Conservation (phyloP, 371 early-diverging fungal species). For the Mucor plumbeus region DNA sequence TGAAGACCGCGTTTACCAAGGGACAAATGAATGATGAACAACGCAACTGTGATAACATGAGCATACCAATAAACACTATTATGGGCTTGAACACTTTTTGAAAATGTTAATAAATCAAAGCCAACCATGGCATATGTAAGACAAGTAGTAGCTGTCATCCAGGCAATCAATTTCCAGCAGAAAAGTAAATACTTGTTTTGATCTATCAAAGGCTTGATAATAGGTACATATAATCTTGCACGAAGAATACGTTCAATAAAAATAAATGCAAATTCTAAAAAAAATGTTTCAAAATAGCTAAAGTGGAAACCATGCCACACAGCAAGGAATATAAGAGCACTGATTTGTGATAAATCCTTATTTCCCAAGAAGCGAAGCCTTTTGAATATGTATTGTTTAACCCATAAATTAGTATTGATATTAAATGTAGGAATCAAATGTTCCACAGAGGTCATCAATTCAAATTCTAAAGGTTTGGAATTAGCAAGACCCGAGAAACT, state of each 20-base stretch:
- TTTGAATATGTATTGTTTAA: constrained; percentile 73
- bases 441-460: constrained; percentile 60
- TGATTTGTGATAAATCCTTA: constrained; percentile 64
- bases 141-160: constrained; percentile 30
- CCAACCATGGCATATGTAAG: constrained; percentile 39
- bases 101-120: constrained; percentile 42
- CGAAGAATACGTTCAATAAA: constrained; percentile 22
- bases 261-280: constrained; percentile 62
- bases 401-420: constrained; percentile 77
- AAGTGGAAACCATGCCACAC: constrained; percentile 74
- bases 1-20: background rate
- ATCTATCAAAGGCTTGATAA: constrained; percentile 25
- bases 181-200: constrained; percentile 11
- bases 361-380: constrained; percentile 66
- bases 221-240: background rate
- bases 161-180: constrained; percentile 36
- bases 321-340: constrained; percentile 66
- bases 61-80: constrained; percentile 43
- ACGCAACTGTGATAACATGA: constrained; percentile 31
- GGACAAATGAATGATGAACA: background rate
- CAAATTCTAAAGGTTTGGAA: constrained; percentile 45
- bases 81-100: constrained; percentile 35
- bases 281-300: constrained; percentile 67
- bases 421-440: constrained; percentile 67
- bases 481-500: constrained; percentile 68